These are phyloP conservation scores for Phytophthora pinifolia DNA, from an alignment of 352 stramenopile genomes.

Conservation along the genomic window DNA sequence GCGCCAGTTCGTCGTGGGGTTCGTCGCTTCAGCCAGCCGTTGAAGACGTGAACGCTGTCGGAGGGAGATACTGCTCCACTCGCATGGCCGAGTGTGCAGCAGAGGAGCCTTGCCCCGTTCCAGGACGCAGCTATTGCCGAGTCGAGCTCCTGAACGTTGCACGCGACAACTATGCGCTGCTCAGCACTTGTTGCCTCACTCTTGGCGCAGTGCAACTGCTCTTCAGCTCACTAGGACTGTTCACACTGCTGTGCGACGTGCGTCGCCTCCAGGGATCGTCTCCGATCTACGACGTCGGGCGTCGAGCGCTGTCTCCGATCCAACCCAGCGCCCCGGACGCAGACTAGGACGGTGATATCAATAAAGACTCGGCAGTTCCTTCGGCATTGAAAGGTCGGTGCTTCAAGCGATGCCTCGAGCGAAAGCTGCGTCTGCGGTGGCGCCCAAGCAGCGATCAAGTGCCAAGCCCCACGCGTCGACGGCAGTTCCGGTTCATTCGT, in stretches of 20 bases:
- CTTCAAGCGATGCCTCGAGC: slow-evolving; percentile 12
- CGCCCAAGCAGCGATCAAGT: slow-evolving; percentile 3
- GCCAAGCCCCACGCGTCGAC: background rate
- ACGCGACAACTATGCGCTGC: slow-evolving; percentile 44
- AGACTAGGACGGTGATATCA: slow-evolving; percentile 9
- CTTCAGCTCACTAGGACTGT: slow-evolving; percentile 46
- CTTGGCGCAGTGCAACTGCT: slow-evolving; percentile 49
- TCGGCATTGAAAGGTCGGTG: slow-evolving; percentile 27
- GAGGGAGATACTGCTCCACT: slow-evolving; percentile 41
- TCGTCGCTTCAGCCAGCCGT: slow-evolving; percentile 35
- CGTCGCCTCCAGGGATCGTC: slow-evolving; percentile 41
- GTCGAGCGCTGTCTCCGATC: slow-evolving; percentile 28
- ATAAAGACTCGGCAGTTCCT: too few species aligned
- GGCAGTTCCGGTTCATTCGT: background rate
- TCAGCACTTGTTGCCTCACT: slow-evolving; percentile 44
- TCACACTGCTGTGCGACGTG: slow-evolving; percentile 65
- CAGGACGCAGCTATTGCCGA: slow-evolving; percentile 48
- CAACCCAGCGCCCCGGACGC: slow-evolving; percentile 9
- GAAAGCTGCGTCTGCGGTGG: slow-evolving; percentile 12
- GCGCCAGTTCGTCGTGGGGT: slow-evolving; percentile 33
- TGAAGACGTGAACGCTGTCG: slow-evolving; percentile 36
- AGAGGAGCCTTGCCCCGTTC: slow-evolving; percentile 43
- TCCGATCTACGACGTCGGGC: slow-evolving; percentile 38
- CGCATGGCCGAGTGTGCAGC: slow-evolving; percentile 12
- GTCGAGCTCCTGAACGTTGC: slow-evolving; percentile 45